These are phyloP conservation scores for Oenanthe sinensis DNA, from an alignment of 129 eudicot species.

Conservation along the genomic window DNA sequence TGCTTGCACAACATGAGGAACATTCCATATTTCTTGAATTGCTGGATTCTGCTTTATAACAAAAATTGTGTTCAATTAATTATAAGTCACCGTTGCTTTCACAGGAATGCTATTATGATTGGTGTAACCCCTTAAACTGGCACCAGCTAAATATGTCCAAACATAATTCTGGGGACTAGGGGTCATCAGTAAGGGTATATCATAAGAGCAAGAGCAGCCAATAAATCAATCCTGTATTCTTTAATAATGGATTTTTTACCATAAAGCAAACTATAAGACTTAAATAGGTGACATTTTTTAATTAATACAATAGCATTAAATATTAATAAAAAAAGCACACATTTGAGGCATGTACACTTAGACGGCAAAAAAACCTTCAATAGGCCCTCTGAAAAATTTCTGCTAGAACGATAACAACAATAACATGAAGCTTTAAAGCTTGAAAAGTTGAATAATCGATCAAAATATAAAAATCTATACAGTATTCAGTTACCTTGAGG, in stretches of 20 bases:
- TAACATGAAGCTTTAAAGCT: conserved; percentile 20
- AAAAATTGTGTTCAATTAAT: neutral
- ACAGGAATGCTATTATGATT: neutral
- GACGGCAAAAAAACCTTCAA: conserved; percentile 7
- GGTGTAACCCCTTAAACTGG: neutral
- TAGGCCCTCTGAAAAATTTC: conserved; percentile 19
- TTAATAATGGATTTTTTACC: neutral
- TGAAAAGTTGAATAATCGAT: conserved; percentile 16
- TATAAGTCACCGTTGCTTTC: neutral
- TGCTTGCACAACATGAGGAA: neutral
- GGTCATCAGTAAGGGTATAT: neutral
- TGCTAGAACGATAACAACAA: neutral
- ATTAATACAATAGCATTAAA: neutral
- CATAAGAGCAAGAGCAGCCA: neutral
- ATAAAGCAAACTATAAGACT: neutral
- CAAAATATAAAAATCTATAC: conserved; percentile 15
- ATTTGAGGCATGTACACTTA: neutral
- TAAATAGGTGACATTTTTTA: neutral
- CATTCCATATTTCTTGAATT: neutral
- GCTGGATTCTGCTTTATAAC: neutral
- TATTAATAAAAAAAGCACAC: neutral
- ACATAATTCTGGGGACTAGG: neutral
- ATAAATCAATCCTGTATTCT: neutral
- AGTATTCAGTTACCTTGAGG: conserved; percentile 41
- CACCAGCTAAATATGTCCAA: neutral